These are phyloP conservation scores for Mucor piriformis DNA, from an alignment of 371 early-diverging fungal species.

Conservation along the genomic window DNA sequence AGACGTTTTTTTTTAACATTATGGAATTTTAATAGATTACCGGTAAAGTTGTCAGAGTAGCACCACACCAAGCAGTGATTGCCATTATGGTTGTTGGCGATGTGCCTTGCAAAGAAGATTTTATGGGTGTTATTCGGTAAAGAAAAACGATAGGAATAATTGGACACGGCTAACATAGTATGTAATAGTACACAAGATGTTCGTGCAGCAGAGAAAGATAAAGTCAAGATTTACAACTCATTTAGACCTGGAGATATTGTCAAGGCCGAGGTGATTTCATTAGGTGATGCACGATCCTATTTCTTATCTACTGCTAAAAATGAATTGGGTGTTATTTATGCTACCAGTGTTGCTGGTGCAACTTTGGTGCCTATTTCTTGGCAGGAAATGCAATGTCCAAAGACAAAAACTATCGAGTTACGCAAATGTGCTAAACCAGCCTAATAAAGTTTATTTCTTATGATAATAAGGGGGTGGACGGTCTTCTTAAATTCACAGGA, in stretches of 20 bases:
- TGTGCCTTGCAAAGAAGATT: constrained; percentile 87
- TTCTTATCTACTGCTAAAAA: constrained; percentile 92
- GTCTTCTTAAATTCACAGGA: constrained; percentile 35
- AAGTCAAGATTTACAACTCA: constrained; percentile 86
- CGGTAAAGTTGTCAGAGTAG: constrained; percentile 86
- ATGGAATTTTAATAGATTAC: constrained; percentile 59
- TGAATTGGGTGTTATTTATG: constrained; percentile 93
- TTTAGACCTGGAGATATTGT: constrained; percentile 96
- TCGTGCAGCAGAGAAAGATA: constrained; percentile 92
- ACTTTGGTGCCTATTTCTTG: constrained; percentile 96
- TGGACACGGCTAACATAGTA: neutral
- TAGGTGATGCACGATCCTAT: constrained; percentile 92
- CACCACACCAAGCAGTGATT: constrained; percentile 82
- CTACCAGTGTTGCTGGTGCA: constrained; percentile 84
- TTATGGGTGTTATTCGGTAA: constrained; percentile 88
- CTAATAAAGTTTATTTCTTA: constrained; percentile 6
- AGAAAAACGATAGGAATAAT: neutral
- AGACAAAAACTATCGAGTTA: constrained; percentile 81
- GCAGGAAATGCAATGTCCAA: constrained; percentile 97
- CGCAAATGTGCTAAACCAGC: constrained; percentile 95
- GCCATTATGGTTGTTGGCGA: constrained; percentile 89
- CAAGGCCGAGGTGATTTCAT: constrained; percentile 84
- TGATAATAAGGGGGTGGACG: constrained; percentile 4
- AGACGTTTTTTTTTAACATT: too few species aligned
- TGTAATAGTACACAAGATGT: constrained; percentile 84